Conservation (phyloP, 1,284 basidiomycete genomes). For the Cryptococcus sp. region DNA sequence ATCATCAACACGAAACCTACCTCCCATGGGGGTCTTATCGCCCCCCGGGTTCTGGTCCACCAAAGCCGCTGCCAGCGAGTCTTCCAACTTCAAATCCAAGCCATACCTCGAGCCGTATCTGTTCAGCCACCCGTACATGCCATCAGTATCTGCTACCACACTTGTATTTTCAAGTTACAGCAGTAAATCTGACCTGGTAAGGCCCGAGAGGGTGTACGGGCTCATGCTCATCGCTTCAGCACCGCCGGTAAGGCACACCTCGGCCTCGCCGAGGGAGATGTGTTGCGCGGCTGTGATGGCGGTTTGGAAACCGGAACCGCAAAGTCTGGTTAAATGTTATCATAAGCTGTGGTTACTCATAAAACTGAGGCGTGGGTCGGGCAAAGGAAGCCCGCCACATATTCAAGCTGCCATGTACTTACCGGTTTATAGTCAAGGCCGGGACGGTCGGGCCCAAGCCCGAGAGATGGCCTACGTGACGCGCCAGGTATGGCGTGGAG, state of each 20-base stretch:
- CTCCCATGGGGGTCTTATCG: constrained; percentile 53
- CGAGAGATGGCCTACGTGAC: constrained; percentile 57
- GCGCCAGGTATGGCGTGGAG: constrained; percentile 55
- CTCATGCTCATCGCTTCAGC: constrained; percentile 56
- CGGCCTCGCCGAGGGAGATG: constrained; percentile 54
- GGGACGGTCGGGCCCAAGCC: constrained; percentile 54
- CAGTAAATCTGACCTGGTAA: constrained; percentile 42
- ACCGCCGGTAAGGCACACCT: constrained; percentile 57
- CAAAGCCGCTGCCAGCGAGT: constrained; percentile 55
- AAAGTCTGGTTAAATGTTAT: constrained; percentile 47
- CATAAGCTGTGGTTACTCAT: too few relatives aligned
- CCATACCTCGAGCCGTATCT: constrained; percentile 52
- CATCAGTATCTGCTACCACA: too few relatives aligned
- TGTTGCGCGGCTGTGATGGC: constrained; percentile 56
- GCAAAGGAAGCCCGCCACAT: too few relatives aligned
- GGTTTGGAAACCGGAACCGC: constrained; percentile 57
- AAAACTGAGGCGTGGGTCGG: too few relatives aligned
- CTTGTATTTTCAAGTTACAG: neutral
- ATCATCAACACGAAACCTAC: constrained; percentile 25
- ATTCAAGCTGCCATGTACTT: constrained; percentile 5
- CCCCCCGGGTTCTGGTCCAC: constrained; percentile 55
- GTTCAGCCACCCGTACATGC: neutral
- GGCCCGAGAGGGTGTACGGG: constrained; percentile 53
- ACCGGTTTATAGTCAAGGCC: constrained; percentile 57
- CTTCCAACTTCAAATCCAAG: constrained; percentile 57